These are phyloP conservation scores for Trichosporon sp. DNA, from an alignment of 1,284 basidiomycete genomes.

Conservation along the genomic window DNA sequence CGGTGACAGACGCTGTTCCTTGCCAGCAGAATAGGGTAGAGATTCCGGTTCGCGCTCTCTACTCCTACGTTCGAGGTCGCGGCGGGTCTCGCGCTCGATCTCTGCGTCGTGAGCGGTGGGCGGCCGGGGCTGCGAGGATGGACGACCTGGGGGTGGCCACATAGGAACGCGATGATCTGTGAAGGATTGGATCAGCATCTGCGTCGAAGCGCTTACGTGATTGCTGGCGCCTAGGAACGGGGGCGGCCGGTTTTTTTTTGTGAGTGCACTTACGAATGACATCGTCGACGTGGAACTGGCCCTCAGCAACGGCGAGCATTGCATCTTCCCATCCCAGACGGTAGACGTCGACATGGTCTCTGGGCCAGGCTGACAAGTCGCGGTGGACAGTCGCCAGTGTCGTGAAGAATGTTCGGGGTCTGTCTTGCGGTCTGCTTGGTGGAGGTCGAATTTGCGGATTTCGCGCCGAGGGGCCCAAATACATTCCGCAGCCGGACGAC, in stretches of 20 bases:
- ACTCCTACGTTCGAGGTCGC: neutral
- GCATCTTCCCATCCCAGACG: conserved; percentile 11
- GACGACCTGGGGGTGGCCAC: neutral
- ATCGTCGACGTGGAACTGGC: conserved; percentile 9
- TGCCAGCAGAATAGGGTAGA: neutral
- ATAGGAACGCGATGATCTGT: conserved; percentile 3
- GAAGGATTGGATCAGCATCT: neutral
- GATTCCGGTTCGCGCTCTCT: neutral
- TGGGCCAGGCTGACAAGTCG: neutral
- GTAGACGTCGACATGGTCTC: conserved; percentile 3
- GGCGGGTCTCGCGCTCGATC: neutral
- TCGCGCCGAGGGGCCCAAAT: neutral
- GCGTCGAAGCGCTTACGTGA: neutral
- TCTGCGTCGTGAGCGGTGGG: neutral
- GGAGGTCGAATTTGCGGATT: neutral
- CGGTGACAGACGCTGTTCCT: neutral
- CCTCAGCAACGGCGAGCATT: conserved; percentile 7
- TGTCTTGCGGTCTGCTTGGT: neutral
- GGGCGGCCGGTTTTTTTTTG: neutral
- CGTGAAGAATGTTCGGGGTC: conserved; percentile 6
- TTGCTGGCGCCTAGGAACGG: neutral
- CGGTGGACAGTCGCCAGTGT: conserved; percentile 1
- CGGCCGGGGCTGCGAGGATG: neutral
- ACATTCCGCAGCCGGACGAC: neutral
- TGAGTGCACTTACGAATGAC: conserved; percentile 7